Conservation (phyloP, 1,139 yeast species). For the Debaryomyces sp. region DNA sequence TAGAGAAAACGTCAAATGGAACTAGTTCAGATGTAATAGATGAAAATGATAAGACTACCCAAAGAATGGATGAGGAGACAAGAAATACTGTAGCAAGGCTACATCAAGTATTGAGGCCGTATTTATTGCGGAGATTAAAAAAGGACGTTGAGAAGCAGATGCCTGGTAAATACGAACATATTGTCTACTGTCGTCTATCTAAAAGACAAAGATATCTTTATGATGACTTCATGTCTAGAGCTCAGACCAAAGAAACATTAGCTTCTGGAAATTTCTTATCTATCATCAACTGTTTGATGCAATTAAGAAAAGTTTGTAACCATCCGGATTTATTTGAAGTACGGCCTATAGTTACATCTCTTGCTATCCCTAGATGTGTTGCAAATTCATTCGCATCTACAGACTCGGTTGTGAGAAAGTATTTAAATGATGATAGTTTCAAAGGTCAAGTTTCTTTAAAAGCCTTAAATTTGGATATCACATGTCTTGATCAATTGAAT, state of each 20-base stretch:
- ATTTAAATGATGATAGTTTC: constrained; percentile 27
- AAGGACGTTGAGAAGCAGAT: constrained; percentile 98
- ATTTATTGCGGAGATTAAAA: constrained; percentile 84
- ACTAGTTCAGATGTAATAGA: constrained; percentile 54
- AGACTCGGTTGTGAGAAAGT: constrained; percentile 46
- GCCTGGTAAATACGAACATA: constrained; percentile 98
- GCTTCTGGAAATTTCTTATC: constrained; percentile 95
- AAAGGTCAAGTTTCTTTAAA: constrained; percentile 46
- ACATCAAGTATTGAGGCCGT: constrained; percentile 94
- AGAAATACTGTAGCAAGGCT: constrained; percentile 81
- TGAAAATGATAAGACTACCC: constrained; percentile 42
- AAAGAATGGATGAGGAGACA: constrained; percentile 64
- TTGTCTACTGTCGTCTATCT: constrained; percentile 87
- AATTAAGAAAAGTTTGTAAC: constrained; percentile 93
- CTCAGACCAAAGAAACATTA: constrained; percentile 90
- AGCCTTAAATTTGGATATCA: constrained; percentile 64
- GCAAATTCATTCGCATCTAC: constrained; percentile 49
- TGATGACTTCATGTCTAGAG: constrained; percentile 97
- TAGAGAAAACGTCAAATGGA: constrained; percentile 62
- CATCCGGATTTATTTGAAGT: constrained; percentile 98
- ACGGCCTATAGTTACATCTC: constrained; percentile 90
- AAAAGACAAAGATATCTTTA: constrained; percentile 90
- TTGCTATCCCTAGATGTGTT: constrained; percentile 71
- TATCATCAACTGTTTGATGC: constrained; percentile 97
- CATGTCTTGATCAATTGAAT: constrained; percentile 48